These are phyloP conservation scores for Mycena maculata DNA, from an alignment of 768 basidiomycete species.

Conservation along the genomic window DNA sequence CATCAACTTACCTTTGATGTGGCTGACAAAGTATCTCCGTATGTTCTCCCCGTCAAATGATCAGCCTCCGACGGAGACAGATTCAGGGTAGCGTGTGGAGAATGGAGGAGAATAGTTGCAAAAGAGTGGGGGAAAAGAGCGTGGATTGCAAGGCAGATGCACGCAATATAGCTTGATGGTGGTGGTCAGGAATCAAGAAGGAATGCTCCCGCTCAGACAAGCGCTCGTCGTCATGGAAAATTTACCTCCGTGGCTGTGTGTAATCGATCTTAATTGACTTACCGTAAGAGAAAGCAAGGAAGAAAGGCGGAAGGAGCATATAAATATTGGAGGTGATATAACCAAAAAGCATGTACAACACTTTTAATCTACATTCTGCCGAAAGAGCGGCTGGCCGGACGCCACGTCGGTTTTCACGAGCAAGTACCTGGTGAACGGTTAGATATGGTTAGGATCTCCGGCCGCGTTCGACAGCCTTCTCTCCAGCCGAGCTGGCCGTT, in stretches of 20 bases:
- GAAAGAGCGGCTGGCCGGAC: no score
- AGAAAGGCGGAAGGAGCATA: not conserved
- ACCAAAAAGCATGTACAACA: no score
- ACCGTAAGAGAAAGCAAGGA: no score
- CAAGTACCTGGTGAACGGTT: no score
- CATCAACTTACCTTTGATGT: conserved; percentile 17
- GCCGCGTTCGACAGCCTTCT: no score
- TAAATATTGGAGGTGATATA: no score
- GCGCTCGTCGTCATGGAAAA: conserved; percentile 7
- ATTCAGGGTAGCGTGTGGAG: not conserved
- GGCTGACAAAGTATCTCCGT: conserved; percentile 22
- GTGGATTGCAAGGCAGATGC: conserved; percentile 13
- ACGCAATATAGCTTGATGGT: conserved; percentile 19
- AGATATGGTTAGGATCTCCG: no score
- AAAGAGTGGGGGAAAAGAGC: not conserved
- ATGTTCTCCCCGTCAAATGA: not conserved
- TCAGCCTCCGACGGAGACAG: conserved; percentile 4
- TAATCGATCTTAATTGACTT: not conserved
- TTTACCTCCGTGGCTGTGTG: conserved; percentile 16
- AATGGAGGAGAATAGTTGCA: not conserved
- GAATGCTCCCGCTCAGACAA: not conserved
- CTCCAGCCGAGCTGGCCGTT: no score
- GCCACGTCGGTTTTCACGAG: no score
- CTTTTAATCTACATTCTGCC: no score
- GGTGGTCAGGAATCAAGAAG: conserved; percentile 13